Conservation (phyloP, 2,329 filamentous ascomycete species). For the Alternaria atra region DNA sequence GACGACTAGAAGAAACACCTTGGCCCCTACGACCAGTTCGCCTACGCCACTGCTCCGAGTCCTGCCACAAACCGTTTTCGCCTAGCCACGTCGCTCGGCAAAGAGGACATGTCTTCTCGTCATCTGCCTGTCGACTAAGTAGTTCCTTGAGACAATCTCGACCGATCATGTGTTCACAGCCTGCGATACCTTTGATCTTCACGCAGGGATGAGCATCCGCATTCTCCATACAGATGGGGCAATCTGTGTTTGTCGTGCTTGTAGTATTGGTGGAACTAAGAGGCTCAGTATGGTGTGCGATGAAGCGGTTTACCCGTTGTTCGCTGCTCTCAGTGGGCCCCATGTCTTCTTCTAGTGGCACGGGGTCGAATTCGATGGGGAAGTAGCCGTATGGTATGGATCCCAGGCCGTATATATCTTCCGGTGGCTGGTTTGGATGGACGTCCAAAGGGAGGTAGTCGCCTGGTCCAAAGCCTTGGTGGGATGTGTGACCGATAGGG, state of each 20-base stretch:
- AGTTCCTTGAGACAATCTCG: neutral
- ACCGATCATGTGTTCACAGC: slow-evolving; percentile 6
- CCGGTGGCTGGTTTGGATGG: neutral
- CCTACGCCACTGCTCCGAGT: neutral
- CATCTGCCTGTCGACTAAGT: neutral
- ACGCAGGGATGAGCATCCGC: neutral
- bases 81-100: slow-evolving; percentile 1
- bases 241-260: neutral
- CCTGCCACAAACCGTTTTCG: neutral
- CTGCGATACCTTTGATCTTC: neutral
- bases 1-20: neutral
- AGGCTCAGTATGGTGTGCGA: neutral
- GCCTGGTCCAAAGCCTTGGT: neutral
- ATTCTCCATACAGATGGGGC: slow-evolving; percentile 1
- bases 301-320: neutral
- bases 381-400: neutral
- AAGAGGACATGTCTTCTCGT: slow-evolving; percentile 1
- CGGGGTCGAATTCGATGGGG: neutral
- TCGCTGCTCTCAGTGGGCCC: neutral
- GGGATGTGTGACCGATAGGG: neutral
- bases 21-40: neutral
- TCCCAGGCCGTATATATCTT: neutral
- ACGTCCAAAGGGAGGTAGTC: neutral
- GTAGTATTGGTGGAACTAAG: neutral
- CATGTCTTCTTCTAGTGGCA: neutral